These are phyloP conservation scores for Solanum pennellii DNA, from an alignment of 257 asterid species.

Conservation along the genomic window DNA sequence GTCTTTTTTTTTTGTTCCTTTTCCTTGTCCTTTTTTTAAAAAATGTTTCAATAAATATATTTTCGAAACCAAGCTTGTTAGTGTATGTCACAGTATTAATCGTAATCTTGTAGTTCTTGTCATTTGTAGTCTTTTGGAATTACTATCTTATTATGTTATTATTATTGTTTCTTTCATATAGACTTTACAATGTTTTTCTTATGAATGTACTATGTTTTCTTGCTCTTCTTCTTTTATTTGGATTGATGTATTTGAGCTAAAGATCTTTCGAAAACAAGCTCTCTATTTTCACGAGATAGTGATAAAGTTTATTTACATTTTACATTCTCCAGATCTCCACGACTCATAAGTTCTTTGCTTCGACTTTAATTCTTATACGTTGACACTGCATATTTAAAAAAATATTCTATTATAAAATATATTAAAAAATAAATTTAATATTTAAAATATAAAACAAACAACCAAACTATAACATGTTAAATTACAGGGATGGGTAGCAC, in stretches of 20 bases:
- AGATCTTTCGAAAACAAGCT: too few relatives aligned
- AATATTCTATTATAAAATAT: neutral
- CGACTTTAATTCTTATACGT: neutral
- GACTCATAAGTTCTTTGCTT: neutral
- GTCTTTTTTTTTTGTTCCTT: neutral
- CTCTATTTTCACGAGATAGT: too few relatives aligned
- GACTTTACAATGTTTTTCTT: too few relatives aligned
- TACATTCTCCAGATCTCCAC: too few relatives aligned
- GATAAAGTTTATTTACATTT: fast-evolving
- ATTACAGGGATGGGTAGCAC: neutral
- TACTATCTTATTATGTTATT: too few relatives aligned
- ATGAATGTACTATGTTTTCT: neutral
- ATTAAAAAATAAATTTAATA: neutral
- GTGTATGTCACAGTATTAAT: neutral
- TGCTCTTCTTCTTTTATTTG: too few relatives aligned
- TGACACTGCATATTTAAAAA: neutral
- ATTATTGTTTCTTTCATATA: too few relatives aligned
- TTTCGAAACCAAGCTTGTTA: neutral
- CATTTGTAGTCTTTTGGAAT: too few relatives aligned
- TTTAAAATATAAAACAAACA: neutral
- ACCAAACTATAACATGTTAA: neutral
- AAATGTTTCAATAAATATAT: neutral
- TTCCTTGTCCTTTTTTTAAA: too few relatives aligned
- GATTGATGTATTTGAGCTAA: too few relatives aligned
- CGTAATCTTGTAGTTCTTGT: too few relatives aligned